Base-by-base conservation (phyloP, 345 rosid genomes). In the Lumnitzera littorea region DNA sequence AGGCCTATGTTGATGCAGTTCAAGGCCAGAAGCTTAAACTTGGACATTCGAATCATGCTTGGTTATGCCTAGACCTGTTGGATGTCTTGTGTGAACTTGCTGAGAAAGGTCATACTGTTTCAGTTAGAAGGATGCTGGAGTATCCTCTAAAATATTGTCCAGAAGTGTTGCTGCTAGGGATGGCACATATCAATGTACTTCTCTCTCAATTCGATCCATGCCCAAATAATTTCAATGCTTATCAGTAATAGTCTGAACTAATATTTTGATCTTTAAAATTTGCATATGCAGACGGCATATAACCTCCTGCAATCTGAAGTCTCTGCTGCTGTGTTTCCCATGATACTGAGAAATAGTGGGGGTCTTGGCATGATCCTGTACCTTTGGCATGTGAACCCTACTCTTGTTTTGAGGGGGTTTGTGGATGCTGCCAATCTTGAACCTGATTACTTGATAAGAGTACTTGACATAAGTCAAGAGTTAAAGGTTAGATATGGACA, bases 51-150 rank as follows among this genome's bases (percentile, higher is more conserved):
- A 87, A 90, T 78, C 86, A 81, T 66, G 95, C 95, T n/a, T 87
- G 95, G 95, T 65, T 86, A 66, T 90, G 95, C 68, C 87, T 94
- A 24, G 99, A 94, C 72, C 95, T 94, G 67, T 61, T 88, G 65
- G 86, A 84, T 56, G 83, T 88, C 67, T 78, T 94, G 49, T 88
- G 99, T 72, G 89, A 94, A 76, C 78, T 94, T 58, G 88, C 95
- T 60, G 97, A 94, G 80, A 82, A 78, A 72, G 99, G 99, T 60
- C 89, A 88, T 55, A 68, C 88, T 65, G 75, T 67, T 69, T 64
- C 71, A 68, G 86, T 91, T 62, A 83, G 76, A 56, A 69, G 76
- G 49, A 70, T 94, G 82, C 91, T 94, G 20, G 81, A 86, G 62
- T 81, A 80, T 77, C 96, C 97, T 56, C 89, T 94, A 46, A 75